Percentiles rank a stretch among this genome's conserved stretches.
phyloP scores from a whole-genome alignment of 129 eudicot genomes.

The Tagetes erecta region DNA sequence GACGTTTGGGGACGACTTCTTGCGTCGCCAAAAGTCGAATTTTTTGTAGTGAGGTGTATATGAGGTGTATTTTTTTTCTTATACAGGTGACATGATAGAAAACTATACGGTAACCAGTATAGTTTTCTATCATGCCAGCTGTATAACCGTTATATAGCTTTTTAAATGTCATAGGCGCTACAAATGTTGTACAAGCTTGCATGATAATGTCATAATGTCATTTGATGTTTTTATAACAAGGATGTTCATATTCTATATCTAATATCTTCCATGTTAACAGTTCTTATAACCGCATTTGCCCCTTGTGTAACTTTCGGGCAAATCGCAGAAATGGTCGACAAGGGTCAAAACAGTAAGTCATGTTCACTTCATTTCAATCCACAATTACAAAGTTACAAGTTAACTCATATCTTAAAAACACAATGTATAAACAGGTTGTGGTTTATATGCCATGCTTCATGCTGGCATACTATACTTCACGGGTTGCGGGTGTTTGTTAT shows the following conservation, averaged over 20 bases:
- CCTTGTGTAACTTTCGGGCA: slow-evolving; percentile 47
- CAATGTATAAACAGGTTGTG: slow-evolving; percentile 21
- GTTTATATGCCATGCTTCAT: slow-evolving; percentile 22
- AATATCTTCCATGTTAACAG: slow-evolving; percentile 17
- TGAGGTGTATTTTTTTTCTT: too few species aligned
- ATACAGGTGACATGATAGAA: too few species aligned
- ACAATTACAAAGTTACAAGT: neutral
- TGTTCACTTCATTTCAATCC: neutral
- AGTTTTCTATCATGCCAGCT: too few species aligned
- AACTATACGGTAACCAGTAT: too few species aligned
- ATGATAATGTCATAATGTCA: too few species aligned
- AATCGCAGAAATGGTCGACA: slow-evolving; percentile 44
- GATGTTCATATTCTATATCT: neutral
- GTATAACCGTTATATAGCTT: too few species aligned
- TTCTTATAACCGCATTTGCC: slow-evolving; percentile 35
- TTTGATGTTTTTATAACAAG: neutral
- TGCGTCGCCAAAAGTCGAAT: too few species aligned
- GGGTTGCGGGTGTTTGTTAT: slow-evolving; percentile 31
- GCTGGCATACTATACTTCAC: slow-evolving; percentile 27
- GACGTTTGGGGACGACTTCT: too few species aligned
- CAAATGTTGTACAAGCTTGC: too few species aligned
- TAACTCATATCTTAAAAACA: neutral
- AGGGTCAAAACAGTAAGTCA: slow-evolving; percentile 36
- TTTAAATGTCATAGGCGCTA: too few species aligned
- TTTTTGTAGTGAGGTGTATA: too few species aligned